Conservation (phyloP, 2,329 filamentous ascomycete species). For the Colletotrichum cordylinicola region DNA sequence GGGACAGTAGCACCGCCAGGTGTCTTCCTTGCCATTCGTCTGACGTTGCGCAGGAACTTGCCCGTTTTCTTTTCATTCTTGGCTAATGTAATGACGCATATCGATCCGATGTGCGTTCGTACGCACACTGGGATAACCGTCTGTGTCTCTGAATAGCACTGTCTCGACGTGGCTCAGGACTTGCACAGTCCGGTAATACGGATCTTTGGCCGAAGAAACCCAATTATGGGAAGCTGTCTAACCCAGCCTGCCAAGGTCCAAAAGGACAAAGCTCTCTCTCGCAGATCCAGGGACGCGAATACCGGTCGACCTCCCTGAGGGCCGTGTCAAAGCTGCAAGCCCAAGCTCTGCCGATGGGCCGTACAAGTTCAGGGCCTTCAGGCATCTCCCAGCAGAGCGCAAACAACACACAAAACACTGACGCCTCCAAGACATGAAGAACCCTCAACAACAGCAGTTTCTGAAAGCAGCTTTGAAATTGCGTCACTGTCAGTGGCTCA, state of each 20-base stretch:
- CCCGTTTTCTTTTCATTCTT: background rate
- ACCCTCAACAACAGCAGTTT: background rate
- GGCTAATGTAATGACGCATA: constrained; percentile 6
- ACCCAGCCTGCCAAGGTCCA: background rate
- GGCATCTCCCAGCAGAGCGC: background rate
- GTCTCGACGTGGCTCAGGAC: background rate
- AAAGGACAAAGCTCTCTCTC: background rate
- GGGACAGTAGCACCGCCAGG: background rate
- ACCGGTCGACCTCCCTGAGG: background rate
- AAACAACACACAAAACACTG: constrained; percentile 1
- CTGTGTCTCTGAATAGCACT: background rate
- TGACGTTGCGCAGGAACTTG: background rate
- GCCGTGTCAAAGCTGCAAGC: background rate
- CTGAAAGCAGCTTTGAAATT: background rate
- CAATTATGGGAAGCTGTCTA: background rate
- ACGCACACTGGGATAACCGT: background rate
- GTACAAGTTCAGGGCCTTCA: background rate
- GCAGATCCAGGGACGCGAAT: background rate
- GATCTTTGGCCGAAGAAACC: background rate
- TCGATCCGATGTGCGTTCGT: background rate
- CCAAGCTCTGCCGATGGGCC: background rate
- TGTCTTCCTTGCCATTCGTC: background rate
- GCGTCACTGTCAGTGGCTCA: constrained; percentile 9
- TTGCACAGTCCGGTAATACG: background rate
- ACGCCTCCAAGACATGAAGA: background rate